These are phyloP conservation scores for Pyronema omphalodes DNA, from an alignment of 495 filamentous ascomycete genomes.

Conservation along the genomic window DNA sequence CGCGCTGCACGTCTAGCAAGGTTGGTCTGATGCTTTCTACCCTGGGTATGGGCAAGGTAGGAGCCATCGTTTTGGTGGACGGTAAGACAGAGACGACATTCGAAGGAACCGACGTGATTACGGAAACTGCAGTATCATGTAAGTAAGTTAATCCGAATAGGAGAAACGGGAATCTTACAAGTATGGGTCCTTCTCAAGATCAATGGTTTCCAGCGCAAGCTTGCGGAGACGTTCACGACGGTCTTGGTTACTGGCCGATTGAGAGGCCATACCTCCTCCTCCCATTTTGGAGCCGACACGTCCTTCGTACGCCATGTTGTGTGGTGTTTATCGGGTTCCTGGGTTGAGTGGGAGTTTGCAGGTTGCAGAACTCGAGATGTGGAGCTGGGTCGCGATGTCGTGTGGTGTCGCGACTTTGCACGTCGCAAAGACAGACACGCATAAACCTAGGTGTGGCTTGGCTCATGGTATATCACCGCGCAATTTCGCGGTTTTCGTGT, in stretches of 20 bases:
- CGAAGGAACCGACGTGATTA: conserved; percentile 96
- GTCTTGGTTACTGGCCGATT: conserved; percentile 87
- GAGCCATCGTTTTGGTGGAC: conserved; percentile 99
- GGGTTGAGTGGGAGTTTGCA: no score
- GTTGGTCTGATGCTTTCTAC: conserved; percentile 97
- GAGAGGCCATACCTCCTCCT: conserved; percentile 87
- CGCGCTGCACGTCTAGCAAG: conserved; percentile 87
- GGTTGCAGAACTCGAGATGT: no score
- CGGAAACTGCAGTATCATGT: conserved; percentile 44
- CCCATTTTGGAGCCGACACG: conserved; percentile 96
- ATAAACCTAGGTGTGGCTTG: no score
- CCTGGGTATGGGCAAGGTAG: conserved; percentile 96
- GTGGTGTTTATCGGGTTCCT: not conserved
- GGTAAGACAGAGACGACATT: conserved; percentile 91
- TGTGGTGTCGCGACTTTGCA: no score
- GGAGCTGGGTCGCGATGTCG: no score
- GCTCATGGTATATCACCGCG: no score
- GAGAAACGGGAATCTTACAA: conserved; percentile 32
- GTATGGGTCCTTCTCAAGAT: conserved; percentile 98
- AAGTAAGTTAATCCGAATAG: not conserved
- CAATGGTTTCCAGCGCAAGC: conserved; percentile 94
- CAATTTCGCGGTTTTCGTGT: no score
- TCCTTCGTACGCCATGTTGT: conserved; percentile 57
- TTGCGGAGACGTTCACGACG: conserved; percentile 92
- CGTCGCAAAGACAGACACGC: no score